Conservation (phyloP, 83 land plant genomes). For the Diphasiastrum complanatum region DNA sequence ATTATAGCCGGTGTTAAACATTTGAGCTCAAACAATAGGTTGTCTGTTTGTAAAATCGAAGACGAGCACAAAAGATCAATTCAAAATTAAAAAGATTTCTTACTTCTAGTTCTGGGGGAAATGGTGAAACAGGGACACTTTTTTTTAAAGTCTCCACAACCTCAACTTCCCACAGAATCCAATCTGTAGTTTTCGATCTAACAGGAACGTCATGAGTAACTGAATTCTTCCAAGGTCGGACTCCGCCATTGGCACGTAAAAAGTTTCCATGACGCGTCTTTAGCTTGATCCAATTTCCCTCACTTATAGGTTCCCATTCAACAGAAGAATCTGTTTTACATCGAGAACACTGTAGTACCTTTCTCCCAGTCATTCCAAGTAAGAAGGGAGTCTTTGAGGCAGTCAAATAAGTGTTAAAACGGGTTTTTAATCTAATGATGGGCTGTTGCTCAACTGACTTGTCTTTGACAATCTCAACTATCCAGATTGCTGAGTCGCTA, state of each 20-base stretch:
- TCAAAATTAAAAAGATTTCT: no score
- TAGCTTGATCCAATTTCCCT: constrained; percentile 56
- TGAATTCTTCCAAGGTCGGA: constrained; percentile 79
- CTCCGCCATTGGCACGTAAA: constrained; percentile 65
- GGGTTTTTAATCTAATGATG: constrained; percentile 51
- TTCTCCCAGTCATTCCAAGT: constrained; percentile 74
- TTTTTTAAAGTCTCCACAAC: constrained; percentile 29
- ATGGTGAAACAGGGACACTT: no score
- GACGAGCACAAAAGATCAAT: no score
- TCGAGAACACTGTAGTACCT: constrained; percentile 57
- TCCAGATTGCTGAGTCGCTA: constrained; percentile 46
- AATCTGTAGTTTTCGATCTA: constrained; percentile 50
- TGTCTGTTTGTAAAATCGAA: no score
- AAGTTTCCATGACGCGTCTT: constrained; percentile 56
- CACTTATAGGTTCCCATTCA: constrained; percentile 76
- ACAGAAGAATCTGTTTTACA: constrained; percentile 56
- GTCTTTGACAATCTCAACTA: constrained; percentile 47
- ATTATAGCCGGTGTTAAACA: no score
- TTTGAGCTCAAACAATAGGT: no score
- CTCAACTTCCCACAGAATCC: constrained; percentile 79
- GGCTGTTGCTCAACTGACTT: no score
- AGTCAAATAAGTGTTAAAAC: constrained; percentile 55
- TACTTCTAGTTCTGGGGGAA: no score
- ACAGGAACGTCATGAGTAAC: constrained; percentile 83
- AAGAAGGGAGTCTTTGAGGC: constrained; percentile 72